Evolutionary conservation across 371 early-diverging fungal species (phyloP).

Genomic region (Syncephalastrum sp.): DNA sequence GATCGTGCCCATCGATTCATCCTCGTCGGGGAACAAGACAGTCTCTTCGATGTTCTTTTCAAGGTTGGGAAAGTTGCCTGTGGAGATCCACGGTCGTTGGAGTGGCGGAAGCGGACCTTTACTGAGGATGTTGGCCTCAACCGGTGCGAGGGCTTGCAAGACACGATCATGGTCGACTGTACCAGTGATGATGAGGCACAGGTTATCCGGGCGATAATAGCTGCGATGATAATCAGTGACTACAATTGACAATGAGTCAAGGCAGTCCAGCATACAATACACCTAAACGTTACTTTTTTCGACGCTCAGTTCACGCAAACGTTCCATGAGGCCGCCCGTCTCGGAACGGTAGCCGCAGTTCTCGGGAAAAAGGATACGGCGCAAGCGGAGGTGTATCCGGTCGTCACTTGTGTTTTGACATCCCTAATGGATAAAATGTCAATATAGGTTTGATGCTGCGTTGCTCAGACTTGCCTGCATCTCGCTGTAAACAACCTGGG

Average conservation of each 20-base stretch:
- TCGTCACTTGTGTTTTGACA: slow-evolving; percentile 46
- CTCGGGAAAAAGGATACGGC: slow-evolving; percentile 61
- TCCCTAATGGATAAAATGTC: slow-evolving; percentile 21
- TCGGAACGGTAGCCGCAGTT: slow-evolving; percentile 66
- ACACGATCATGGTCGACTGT: slow-evolving; percentile 51
- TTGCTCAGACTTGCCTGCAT: slow-evolving; percentile 39
- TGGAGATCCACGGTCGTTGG: slow-evolving; percentile 65
- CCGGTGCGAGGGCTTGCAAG: slow-evolving; percentile 50
- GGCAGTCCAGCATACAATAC: not conserved
- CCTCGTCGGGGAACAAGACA: slow-evolving; percentile 68
- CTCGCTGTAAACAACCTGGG: slow-evolving; percentile 54
- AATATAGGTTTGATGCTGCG: not conserved
- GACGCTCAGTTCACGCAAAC: slow-evolving; percentile 60
- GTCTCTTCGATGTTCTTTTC: slow-evolving; percentile 48
- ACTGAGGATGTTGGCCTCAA: slow-evolving; percentile 58
- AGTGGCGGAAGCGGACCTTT: slow-evolving; percentile 58
- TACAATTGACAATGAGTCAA: not conserved
- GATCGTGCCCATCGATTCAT: slow-evolving; percentile 68
- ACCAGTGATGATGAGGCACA: slow-evolving; percentile 66
- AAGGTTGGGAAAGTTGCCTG: slow-evolving; percentile 53
- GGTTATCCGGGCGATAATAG: slow-evolving; percentile 72
- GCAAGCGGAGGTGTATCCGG: slow-evolving; percentile 50
- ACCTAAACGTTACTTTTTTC: slow-evolving; percentile 55
- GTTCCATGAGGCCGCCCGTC: slow-evolving; percentile 70
- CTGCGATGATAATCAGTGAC: slow-evolving; percentile 48